A percentile compares a stretch with the other conserved stretches of the same genome.
phyloP scores from a whole-genome alignment of 2,329 filamentous ascomycete species.

The Xylaria sp. region DNA sequence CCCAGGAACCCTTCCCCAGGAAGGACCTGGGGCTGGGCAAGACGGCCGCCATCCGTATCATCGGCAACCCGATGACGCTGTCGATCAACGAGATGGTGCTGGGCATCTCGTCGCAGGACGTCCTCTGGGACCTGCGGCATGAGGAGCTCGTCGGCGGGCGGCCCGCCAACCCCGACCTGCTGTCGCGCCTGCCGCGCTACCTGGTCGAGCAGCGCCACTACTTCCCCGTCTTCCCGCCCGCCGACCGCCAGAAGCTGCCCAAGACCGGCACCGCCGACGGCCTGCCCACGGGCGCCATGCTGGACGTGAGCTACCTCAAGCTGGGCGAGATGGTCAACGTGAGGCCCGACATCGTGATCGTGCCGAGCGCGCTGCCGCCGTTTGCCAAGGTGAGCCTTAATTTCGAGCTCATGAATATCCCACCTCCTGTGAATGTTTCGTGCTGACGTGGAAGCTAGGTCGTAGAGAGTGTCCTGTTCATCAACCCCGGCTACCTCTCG shows the following conservation, averaged over 20 bases:
- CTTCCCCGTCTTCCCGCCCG: slow-evolving; percentile 84
- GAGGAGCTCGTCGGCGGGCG: slow-evolving; percentile 69
- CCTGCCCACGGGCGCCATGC: slow-evolving; percentile 70
- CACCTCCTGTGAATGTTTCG: neutral
- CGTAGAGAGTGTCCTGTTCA: slow-evolving; percentile 82
- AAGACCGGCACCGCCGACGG: slow-evolving; percentile 64
- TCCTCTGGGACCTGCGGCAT: slow-evolving; percentile 77
- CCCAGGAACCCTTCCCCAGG: slow-evolving; percentile 59
- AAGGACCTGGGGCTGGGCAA: slow-evolving; percentile 81
- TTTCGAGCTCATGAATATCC: slow-evolving; percentile 1
- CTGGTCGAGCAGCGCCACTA: slow-evolving; percentile 90
- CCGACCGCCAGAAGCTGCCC: slow-evolving; percentile 67
- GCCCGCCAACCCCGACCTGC: slow-evolving; percentile 59
- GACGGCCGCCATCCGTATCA: slow-evolving; percentile 64
- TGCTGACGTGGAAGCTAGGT: slow-evolving; percentile 59
- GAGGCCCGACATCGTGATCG: slow-evolving; percentile 79
- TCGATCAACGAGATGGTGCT: slow-evolving; percentile 85
- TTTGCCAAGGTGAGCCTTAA: slow-evolving; percentile 77
- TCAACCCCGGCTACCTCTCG: slow-evolving; percentile 87
- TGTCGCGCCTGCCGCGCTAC: slow-evolving; percentile 74
- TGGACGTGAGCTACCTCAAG: slow-evolving; percentile 85
- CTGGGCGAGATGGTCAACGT: slow-evolving; percentile 89
- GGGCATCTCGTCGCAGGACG: slow-evolving; percentile 81
- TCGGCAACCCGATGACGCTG: slow-evolving; percentile 89
- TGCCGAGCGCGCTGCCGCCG: slow-evolving; percentile 80